These are phyloP conservation scores for Pyrenula aspistea DNA, from an alignment of 495 filamentous ascomycete species.

Conservation along the genomic window DNA sequence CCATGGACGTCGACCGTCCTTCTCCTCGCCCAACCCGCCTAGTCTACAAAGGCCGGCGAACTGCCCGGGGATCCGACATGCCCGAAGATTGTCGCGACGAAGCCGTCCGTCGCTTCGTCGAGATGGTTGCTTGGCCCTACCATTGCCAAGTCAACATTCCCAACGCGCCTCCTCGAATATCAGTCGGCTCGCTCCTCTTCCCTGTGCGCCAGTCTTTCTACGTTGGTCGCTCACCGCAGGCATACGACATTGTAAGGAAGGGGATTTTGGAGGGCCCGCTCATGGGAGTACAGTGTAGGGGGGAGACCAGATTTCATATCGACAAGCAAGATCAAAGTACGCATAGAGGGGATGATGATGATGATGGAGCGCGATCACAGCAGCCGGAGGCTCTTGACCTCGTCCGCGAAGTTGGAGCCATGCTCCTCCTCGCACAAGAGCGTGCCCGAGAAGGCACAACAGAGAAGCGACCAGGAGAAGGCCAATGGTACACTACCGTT, in stretches of 20 bases:
- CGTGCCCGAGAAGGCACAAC: constrained; percentile 55
- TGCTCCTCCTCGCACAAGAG: constrained; percentile 73
- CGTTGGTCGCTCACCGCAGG: constrained; percentile 54
- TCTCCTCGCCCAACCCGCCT: neutral
- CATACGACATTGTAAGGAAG: constrained; percentile 54
- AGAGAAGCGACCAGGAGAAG: constrained; percentile 59
- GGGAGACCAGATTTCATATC: constrained; percentile 37
- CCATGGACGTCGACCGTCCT: constrained; percentile 24
- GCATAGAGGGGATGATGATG: constrained; percentile 11
- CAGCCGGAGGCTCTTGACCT: constrained; percentile 47
- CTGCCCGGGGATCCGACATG: constrained; percentile 55
- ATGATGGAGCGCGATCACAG: constrained; percentile 10
- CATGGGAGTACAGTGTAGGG: constrained; percentile 42
- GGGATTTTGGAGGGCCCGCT: constrained; percentile 70
- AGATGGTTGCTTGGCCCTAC: constrained; percentile 70
- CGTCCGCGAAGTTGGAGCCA: constrained; percentile 58
- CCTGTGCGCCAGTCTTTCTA: constrained; percentile 41
- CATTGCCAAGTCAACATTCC: constrained; percentile 58
- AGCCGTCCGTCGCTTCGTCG: constrained; percentile 58
- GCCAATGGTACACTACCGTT: constrained; percentile 66
- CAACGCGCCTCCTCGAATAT: constrained; percentile 48
- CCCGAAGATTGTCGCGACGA: constrained; percentile 63
- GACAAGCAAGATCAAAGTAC: constrained; percentile 8
- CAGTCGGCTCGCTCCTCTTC: constrained; percentile 39
- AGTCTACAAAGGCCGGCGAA: constrained; percentile 42